A percentile compares a stretch with the other conserved stretches of the same genome.
phyloP scores from a whole-genome alignment of 176 grass and related monocot genomes.

The Carex kokanica region DNA sequence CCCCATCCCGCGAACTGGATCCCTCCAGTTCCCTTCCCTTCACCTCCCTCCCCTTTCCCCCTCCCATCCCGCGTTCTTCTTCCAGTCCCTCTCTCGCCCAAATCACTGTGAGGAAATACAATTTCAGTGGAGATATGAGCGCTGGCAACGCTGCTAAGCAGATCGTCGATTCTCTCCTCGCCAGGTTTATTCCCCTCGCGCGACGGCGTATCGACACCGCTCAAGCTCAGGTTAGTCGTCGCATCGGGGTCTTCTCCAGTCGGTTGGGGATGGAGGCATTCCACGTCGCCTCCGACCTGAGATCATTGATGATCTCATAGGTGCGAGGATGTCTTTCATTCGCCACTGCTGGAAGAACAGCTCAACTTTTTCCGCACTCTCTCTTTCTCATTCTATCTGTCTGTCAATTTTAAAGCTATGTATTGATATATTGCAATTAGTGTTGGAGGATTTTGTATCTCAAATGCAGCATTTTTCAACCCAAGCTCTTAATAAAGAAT shows the following conservation, averaged over 20 bases:
- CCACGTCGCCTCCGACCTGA: neutral
- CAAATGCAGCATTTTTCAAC: neutral
- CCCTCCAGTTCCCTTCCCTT: slow-evolving; percentile 35
- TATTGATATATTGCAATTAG: neutral
- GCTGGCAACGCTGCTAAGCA: slow-evolving; percentile 81
- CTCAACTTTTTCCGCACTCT: neutral
- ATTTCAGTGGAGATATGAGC: slow-evolving; percentile 36
- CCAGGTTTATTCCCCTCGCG: slow-evolving; percentile 88
- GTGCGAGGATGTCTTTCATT: neutral
- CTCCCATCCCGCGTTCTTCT: slow-evolving; percentile 22
- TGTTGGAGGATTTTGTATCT: neutral
- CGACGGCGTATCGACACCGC: slow-evolving; percentile 97
- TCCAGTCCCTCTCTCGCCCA: slow-evolving; percentile 39
- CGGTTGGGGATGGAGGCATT: neutral
- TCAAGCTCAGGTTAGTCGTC: slow-evolving; percentile 70
- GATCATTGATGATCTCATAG: neutral
- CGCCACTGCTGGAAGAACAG: neutral
- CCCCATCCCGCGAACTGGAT: slow-evolving; percentile 41
- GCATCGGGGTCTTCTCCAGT: neutral
- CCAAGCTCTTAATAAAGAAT: neutral
- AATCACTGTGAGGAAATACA: slow-evolving; percentile 17
- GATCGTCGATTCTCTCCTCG: slow-evolving; percentile 98
- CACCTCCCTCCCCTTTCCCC: slow-evolving; percentile 43
- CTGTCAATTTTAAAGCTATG: neutral
- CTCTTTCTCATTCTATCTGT: neutral